Base-by-base conservation (phyloP, 108 stramenopile genomes). In the Cylindrotheca closterium region DNA sequence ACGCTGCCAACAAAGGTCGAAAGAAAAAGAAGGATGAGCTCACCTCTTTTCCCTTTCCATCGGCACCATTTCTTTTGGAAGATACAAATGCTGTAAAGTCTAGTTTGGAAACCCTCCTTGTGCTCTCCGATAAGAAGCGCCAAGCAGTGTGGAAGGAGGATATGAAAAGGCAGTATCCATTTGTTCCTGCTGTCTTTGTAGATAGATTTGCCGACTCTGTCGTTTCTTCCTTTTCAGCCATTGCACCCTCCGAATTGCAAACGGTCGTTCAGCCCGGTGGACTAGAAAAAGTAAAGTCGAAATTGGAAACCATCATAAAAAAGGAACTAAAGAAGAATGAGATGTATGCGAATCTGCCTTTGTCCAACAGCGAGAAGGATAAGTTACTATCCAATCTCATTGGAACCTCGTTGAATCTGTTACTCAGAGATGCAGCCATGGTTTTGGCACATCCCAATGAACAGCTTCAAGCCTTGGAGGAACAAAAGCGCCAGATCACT, bases 41-140 rank as follows among this genome's bases (percentile, higher is more conserved):
- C n/a, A n/a, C n/a, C n/a, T n/a, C n/a, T n/a, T n/a, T n/a, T n/a
- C n/a, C n/a, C n/a, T n/a, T n/a, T n/a, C n/a, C n/a, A n/a, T n/a
- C n/a, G n/a, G n/a, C n/a, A n/a, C n/a, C n/a, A n/a, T n/a, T n/a
- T n/a, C n/a, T n/a, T n/a, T n/a, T n/a, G n/a, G n/a, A 33, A 42
- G 3, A 37, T 3, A 3, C 32, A 32, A 58, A 12, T 42, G 42
- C 37, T 1, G 27, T 62, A 28, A 49, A 50, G 24, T 50, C 60
- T 23, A 47, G 60, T 2, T 1, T 61, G 30, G 60, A 61, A 26
- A 33, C 68, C 28, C 60, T 60, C 29, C 30, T 70, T 10, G 46
- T 70, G 10, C 30, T 70, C 30, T 53, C 59, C 1, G 53, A 70
- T 37, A 57, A 70, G 29, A 31, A 53, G 21, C 59, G 68, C 12